These are phyloP conservation scores for Leccinum disarticulatum DNA, from an alignment of 768 basidiomycete genomes.

Conservation along the genomic window DNA sequence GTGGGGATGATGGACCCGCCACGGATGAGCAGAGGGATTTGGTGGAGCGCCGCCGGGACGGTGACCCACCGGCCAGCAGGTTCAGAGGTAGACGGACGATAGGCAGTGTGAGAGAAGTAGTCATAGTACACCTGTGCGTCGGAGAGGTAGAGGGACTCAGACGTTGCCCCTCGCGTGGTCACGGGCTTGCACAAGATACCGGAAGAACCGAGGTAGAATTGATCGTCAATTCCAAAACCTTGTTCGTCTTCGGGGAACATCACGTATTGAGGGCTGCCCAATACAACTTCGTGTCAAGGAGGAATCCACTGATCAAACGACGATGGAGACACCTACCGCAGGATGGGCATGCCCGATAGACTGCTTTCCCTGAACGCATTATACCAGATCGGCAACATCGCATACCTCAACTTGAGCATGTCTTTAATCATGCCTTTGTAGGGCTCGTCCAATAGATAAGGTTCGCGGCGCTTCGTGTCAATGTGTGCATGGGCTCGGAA, in stretches of 20 bases:
- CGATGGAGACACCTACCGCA: conserved; percentile 53
- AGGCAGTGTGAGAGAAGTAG: conserved; percentile 73
- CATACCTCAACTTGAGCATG: conserved; percentile 78
- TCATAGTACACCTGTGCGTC: conserved; percentile 95
- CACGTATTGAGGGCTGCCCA: conserved; percentile 88
- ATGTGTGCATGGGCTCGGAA: conserved; percentile 98
- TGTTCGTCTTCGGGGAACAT: conserved; percentile 85
- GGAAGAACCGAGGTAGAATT: conserved; percentile 87
- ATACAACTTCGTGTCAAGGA: background rate
- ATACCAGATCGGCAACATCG: conserved; percentile 92
- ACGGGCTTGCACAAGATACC: conserved; percentile 93
- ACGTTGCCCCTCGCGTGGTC: conserved; percentile 66
- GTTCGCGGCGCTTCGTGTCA: conserved; percentile 96
- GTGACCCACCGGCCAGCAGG: conserved; percentile 63
- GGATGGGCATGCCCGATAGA: conserved; percentile 74
- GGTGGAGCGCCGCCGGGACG: conserved; percentile 75
- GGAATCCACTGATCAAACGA: background rate
- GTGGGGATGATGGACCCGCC: conserved; percentile 90
- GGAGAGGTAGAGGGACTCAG: conserved; percentile 77
- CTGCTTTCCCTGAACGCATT: conserved; percentile 93
- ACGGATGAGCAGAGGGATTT: conserved; percentile 82
- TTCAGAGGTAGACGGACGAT: conserved; percentile 53
- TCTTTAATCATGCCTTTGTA: conserved; percentile 82
- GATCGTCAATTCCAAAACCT: conserved; percentile 91
- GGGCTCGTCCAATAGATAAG: conserved; percentile 88